Evolutionary conservation across 352 stramenopile species (phyloP), one percentile per base, ranked within the genome.

Genomic region (Globisporangium splendens): DNA sequence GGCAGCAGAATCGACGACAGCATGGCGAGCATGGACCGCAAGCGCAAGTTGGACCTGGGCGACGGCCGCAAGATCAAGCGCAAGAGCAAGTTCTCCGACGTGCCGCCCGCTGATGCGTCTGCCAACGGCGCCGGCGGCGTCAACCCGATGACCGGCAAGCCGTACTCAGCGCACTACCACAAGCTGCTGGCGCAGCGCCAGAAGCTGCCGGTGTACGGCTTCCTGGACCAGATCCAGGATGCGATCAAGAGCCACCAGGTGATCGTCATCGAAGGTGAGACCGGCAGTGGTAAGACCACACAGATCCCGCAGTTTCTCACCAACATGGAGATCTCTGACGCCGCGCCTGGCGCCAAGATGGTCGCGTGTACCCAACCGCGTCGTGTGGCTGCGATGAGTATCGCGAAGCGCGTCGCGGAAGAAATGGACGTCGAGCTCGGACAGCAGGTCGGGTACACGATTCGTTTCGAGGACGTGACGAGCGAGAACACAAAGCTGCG

Each of bases 381-480:
- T 50, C 85, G 98, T 68, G 97, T 99, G 39, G 98, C 98, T 2
- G 98, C 98, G 17, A 99, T 98, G 69, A 98, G 83, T 65, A 98
- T 99, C 62, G 97, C 97, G 21, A 89, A 93, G 62, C 96, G 98
- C 65, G 98, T 99, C 11, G 93, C 97, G 0, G 96, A 99, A 57
- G 98, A 99, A 71, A 98, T 99, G 93, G 97, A 99, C 70, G 97
- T 99, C 7, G 71, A 89, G 54, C 76, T 99, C 17, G 98, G 98
- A 15, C 70, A 97, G 56, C 89, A 99, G 66, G 98, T 99, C 3
- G 98, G 98, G 17, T 99, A 99, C 72, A 99, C 95, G 12, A 99
- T 99, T 76, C 96, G 98, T 52, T 99, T 99, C 71, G 97, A 99
- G 64, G 97, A 99, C 73, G 78, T 96, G 46, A 98, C 77, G 35